Base-by-base conservation (phyloP, 1,139 yeast genomes). In the Saccharomyces hybrid region DNA sequence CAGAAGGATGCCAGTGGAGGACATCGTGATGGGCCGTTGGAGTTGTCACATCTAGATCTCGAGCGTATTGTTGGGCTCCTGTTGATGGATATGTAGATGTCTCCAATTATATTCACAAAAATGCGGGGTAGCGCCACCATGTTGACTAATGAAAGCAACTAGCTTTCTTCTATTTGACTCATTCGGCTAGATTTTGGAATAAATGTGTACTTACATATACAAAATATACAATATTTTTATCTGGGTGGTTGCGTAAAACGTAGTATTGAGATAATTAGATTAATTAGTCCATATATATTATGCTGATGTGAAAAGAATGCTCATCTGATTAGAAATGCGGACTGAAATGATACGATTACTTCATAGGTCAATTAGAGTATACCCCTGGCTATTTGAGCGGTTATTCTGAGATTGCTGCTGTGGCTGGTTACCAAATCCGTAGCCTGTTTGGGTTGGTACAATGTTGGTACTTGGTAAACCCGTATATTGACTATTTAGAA, bases 391-490 rank as follows among this genome's bases (percentile, higher is more conserved):
- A 42, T 44, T 42, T 49, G 16, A 53, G 60, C 32, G 20, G 53
- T 28, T 60, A 55, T 28, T 55, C 47, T 67, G 71, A 56, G 71
- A 71, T 54, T 67, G 68, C 32, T 61, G 70, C 57, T 73, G 77
- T 49, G 60, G 68, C 51, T 78, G 81, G 63, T 90, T 90, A 44
- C 97, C 98, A 72, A 90, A 90, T 1, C 98, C 98, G 68, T 84
- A 90, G 1, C 98, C 98, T 4, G 98, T 90, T 65, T 87, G 85
- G 1, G 86, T 77, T 7, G 88, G 86, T 50, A 79, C 79, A 55
- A 81, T 74, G 23, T 73, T 74, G 57, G 83, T 73, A 57, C 85
- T 70, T 52, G 85, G 82, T 60, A 88, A 77, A 61, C 96, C 95
- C 3, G 93, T 83, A 65, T 81, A 83, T 63, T 89, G 95, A 46